Percentiles rank a stretch among this genome's conserved stretches.
Conservation (phyloP, 768 basidiomycete genomes). For the Baorangia bicolor region DNA sequence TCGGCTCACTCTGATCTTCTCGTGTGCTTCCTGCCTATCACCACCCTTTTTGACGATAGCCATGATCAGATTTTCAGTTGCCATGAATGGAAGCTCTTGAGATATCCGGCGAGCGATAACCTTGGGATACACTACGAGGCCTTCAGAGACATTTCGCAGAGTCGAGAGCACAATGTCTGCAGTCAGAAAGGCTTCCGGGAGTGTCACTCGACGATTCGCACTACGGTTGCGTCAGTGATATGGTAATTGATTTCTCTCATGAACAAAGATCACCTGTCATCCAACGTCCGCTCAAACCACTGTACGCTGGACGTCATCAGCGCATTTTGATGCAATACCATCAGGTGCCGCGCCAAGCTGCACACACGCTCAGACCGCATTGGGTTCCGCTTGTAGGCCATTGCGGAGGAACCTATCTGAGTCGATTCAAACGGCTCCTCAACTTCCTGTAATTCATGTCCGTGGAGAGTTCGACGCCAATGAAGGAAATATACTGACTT, state of each 20-base stretch:
- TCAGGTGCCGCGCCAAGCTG: constrained; percentile 92
- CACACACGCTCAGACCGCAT: constrained; percentile 99
- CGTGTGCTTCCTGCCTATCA: constrained; percentile 95
- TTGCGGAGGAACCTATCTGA: constrained; percentile 95
- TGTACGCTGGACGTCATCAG: constrained; percentile 93
- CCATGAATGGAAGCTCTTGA: constrained; percentile 99
- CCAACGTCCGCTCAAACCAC: constrained; percentile 98
- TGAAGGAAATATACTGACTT: constrained; percentile 43
- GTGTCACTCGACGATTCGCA: constrained; percentile 93
- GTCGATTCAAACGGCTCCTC: constrained; percentile 99
- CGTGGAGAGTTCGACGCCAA: not conserved
- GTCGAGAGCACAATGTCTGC: constrained; percentile 96
- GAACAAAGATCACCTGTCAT: constrained; percentile 68
- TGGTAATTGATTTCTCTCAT: not conserved
- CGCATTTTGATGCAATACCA: constrained; percentile 94
- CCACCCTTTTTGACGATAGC: constrained; percentile 93
- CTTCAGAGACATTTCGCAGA: constrained; percentile 94
- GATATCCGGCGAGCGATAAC: constrained; percentile 91
- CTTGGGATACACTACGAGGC: constrained; percentile 97
- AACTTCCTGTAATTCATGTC: constrained; percentile 61
- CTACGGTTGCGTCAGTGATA: constrained; percentile 39
- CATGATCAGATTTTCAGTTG: constrained; percentile 99
- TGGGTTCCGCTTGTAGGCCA: constrained; percentile 99
- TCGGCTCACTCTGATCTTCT: constrained; percentile 79
- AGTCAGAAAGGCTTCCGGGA: constrained; percentile 96